Evolutionary conservation across 2,329 filamentous ascomycete species (phyloP).

Genomic region (Paecilomyces sp.): DNA sequence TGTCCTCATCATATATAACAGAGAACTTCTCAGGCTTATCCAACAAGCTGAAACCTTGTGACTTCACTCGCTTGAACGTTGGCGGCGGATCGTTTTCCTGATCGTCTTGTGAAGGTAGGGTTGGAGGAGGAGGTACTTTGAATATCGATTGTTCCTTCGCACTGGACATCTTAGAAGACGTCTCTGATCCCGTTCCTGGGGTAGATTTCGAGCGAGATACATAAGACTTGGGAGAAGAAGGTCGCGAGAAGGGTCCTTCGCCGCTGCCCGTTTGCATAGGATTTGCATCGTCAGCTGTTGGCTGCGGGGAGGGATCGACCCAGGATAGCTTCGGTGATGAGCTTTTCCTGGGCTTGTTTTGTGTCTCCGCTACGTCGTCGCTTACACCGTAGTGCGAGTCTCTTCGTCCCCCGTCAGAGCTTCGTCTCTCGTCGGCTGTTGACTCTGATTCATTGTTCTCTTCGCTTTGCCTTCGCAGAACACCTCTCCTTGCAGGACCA

Average conservation of each 20-base stretch:
- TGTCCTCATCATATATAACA: slow-evolving; percentile 42
- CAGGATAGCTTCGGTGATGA: slow-evolving; percentile 30
- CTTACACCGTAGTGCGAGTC: slow-evolving; percentile 21
- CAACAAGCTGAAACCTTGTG: slow-evolving; percentile 46
- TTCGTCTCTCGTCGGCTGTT: slow-evolving; percentile 19
- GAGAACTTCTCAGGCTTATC: slow-evolving; percentile 53
- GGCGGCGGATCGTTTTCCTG: slow-evolving; percentile 79
- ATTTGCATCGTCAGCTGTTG: slow-evolving; percentile 14
- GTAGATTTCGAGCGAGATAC: slow-evolving; percentile 30
- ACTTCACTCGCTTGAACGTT: slow-evolving; percentile 58
- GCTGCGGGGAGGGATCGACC: slow-evolving; percentile 25
- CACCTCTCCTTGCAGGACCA: slow-evolving; percentile 69
- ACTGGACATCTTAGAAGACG: slow-evolving; percentile 32
- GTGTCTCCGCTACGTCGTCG: slow-evolving; percentile 12
- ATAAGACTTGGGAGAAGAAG: slow-evolving; percentile 27
- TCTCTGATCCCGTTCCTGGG: slow-evolving; percentile 35
- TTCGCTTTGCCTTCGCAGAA: slow-evolving; percentile 54
- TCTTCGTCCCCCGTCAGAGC: slow-evolving; percentile 17
- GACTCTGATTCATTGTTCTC: slow-evolving; percentile 49
- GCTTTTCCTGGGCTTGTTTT: slow-evolving; percentile 18
- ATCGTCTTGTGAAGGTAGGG: slow-evolving; percentile 59
- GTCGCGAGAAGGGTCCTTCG: slow-evolving; percentile 25
- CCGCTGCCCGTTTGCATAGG: slow-evolving; percentile 10
- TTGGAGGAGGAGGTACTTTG: slow-evolving; percentile 50
- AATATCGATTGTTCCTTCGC: slow-evolving; percentile 48